These are phyloP conservation scores for Rickenella mellea DNA, from an alignment of 768 basidiomycete genomes.

Conservation along the genomic window DNA sequence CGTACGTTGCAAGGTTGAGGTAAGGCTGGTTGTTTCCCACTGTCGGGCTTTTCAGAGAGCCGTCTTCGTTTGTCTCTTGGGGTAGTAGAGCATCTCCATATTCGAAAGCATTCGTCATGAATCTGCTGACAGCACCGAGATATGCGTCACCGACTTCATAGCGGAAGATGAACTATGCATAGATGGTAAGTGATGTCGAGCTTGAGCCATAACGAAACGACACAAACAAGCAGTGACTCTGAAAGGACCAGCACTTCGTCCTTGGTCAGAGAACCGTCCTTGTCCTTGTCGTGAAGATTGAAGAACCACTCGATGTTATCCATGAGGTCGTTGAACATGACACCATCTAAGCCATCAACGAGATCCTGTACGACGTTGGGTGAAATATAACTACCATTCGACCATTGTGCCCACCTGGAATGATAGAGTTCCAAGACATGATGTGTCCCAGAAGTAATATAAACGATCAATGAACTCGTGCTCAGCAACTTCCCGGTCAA, in stretches of 20 bases:
- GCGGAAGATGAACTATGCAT: conserved; percentile 86
- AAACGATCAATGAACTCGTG: conserved; percentile 92
- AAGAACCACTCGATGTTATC: conserved; percentile 99
- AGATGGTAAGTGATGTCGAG: conserved; percentile 1
- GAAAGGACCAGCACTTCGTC: conserved; percentile 94
- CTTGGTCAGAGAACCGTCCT: conserved; percentile 90
- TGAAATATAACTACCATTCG: conserved; percentile 7
- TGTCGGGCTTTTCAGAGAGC: conserved; percentile 29
- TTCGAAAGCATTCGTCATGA: conserved; percentile 98
- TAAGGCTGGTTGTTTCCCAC: conserved; percentile 80
- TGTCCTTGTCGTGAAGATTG: conserved; percentile 90
- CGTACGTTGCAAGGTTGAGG: conserved; percentile 82
- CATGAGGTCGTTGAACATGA: conserved; percentile 97
- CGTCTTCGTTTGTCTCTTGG: conserved; percentile 25
- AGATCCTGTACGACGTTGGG: conserved; percentile 51
- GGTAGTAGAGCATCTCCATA: conserved; percentile 92
- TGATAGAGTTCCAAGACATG: conserved; percentile 73
- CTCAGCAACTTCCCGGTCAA: conserved; percentile 86
- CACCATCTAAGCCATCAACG: conserved; percentile 78
- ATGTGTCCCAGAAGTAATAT: conserved; percentile 91
- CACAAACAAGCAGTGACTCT: conserved; percentile 79
- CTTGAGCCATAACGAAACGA: conserved; percentile 4
- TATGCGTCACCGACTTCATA: conserved; percentile 95
- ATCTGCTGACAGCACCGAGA: conserved; percentile 89
- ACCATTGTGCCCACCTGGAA: conserved; percentile 56